Percentiles rank a stretch among this genome's conserved stretches.
These are phyloP conservation scores for Malus hybrid DNA, from an alignment of 331 rosid species.

Conservation along the genomic window DNA sequence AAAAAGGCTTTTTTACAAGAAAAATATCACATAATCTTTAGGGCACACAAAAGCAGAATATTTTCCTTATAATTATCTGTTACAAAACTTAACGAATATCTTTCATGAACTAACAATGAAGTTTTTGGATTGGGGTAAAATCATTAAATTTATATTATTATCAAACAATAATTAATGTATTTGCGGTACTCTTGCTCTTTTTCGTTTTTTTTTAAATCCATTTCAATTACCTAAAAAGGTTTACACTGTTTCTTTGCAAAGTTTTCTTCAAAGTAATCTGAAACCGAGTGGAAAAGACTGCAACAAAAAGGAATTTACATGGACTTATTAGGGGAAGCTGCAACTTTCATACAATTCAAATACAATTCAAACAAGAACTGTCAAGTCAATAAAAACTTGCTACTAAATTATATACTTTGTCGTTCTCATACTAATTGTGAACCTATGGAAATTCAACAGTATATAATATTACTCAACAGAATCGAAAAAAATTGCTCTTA, in stretches of 20 bases:
- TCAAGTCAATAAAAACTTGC: slow-evolving; percentile 46
- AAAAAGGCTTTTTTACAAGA: background rate
- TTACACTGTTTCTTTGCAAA: background rate
- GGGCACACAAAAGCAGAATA: background rate
- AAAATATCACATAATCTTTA: background rate
- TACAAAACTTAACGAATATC: background rate
- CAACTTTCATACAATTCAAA: slow-evolving; percentile 12
- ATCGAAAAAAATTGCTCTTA: background rate
- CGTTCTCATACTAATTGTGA: background rate
- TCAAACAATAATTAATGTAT: background rate
- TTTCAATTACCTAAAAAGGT: background rate
- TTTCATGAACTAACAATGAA: background rate
- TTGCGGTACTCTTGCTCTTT: background rate
- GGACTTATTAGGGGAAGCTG: slow-evolving; percentile 42
- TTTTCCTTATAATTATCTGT: background rate
- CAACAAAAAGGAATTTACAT: slow-evolving; percentile 28
- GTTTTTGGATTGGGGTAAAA: no score
- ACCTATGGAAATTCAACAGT: background rate
- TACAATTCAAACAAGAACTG: slow-evolving; percentile 35
- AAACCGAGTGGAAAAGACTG: slow-evolving; percentile 7
- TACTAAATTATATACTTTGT: slow-evolving; percentile 22
- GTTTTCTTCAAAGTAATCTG: background rate
- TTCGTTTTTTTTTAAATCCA: background rate
- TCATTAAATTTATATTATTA: background rate
- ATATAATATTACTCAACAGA: no score